Conservation (phyloP, 1,284 basidiomycete genomes). For the Boletus nobilissimus region DNA sequence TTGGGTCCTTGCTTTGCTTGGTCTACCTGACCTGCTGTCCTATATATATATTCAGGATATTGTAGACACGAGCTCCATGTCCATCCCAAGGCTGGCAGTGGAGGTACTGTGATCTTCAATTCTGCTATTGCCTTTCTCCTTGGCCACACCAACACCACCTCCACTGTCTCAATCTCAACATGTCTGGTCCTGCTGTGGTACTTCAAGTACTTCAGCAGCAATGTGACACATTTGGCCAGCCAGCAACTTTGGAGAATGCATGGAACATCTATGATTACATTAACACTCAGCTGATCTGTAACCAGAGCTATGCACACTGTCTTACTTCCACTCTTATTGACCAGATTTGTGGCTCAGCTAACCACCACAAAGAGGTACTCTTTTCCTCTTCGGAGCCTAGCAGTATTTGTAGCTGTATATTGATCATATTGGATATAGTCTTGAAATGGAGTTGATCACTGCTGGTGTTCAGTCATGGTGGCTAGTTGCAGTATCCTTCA, state of each 20-base stretch:
- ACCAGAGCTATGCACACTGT: constrained; percentile 78
- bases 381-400: constrained; percentile 71
- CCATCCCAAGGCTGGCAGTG: constrained; percentile 84
- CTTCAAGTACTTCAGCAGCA: too few species aligned
- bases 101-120: constrained; percentile 87
- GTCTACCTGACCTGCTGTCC: constrained; percentile 75
- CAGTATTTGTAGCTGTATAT: constrained; percentile 81
- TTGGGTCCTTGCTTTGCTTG: constrained; percentile 74
- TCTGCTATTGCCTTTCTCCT: constrained; percentile 79
- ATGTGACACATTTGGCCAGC: constrained; percentile 78
- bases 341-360: constrained; percentile 75
- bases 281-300: constrained; percentile 80
- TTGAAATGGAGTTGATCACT: constrained; percentile 21
- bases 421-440: constrained; percentile 2
- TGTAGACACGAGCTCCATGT: constrained; percentile 80
- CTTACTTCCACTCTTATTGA: constrained; percentile 75
- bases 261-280: constrained; percentile 85
- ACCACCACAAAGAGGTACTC: constrained; percentile 82
- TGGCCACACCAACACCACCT: too few species aligned
- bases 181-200: too few species aligned
- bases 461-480: constrained; percentile 61
- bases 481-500: constrained; percentile 82
- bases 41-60: constrained; percentile 78
- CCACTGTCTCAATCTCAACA: too few species aligned
- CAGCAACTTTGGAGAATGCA: constrained; percentile 74